Conservation (phyloP, 106 monocot genomes). For the Allium fistulosum region DNA sequence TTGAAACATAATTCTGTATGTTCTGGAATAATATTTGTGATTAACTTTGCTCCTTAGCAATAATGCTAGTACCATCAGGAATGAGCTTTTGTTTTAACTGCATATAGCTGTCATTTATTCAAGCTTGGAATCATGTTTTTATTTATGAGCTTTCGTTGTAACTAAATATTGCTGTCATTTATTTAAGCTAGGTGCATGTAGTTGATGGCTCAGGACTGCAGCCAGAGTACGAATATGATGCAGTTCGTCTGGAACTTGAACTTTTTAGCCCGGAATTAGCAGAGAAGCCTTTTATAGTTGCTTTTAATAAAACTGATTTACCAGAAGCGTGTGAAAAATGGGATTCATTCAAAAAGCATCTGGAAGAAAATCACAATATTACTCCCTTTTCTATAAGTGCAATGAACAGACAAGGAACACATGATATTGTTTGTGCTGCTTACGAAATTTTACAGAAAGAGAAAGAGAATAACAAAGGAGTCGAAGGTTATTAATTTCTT, state of each 20-base stretch:
- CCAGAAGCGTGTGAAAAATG: conserved; percentile 88
- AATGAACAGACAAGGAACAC: conserved; percentile 71
- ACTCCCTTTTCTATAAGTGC: conserved; percentile 78
- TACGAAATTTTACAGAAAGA: conserved; percentile 64
- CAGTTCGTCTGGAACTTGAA: conserved; percentile 91
- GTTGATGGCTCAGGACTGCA: conserved; percentile 90
- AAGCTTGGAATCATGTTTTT: too few species aligned
- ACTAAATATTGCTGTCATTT: too few species aligned
- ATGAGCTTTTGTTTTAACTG: neutral
- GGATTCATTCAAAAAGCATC: conserved; percentile 51
- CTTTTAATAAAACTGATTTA: conserved; percentile 96
- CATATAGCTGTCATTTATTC: neutral
- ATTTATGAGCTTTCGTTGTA: too few species aligned
- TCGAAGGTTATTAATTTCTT: conserved; percentile 41
- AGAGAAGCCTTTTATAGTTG: conserved; percentile 83
- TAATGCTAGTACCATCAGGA: too few species aligned
- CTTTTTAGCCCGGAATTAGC: conserved; percentile 83
- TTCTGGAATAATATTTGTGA: too few species aligned
- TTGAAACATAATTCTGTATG: too few species aligned
- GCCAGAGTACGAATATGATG: conserved; percentile 96
- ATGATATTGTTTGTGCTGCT: conserved; percentile 62
- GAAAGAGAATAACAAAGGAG: conserved; percentile 34
- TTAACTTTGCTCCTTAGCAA: too few species aligned
- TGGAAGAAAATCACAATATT: conserved; percentile 37
- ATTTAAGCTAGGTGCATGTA: conserved; percentile 64